Evolutionary conservation across 306 rosid genomes (phyloP).

Genomic region (Nissolia schottii): DNA sequence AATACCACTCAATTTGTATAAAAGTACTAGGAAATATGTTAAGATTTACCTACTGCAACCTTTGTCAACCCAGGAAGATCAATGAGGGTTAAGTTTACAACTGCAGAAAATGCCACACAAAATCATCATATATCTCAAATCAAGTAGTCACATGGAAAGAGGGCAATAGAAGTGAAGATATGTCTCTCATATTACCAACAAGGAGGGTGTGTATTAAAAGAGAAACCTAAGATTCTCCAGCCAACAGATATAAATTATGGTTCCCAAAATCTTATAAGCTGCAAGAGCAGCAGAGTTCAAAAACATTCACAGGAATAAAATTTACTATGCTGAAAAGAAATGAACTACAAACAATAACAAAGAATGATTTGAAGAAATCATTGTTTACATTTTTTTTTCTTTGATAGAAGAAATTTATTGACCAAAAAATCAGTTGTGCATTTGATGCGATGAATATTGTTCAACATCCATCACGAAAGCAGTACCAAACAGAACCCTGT

Average conservation of each 20-base stretch:
- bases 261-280: neutral
- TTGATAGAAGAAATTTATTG: no score
- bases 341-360: neutral
- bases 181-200: neutral
- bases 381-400: neutral
- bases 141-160: slow-evolving; percentile 4
- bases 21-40: neutral
- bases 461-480: no score
- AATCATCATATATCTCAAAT: slow-evolving; percentile 22
- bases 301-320: slow-evolving; percentile 2
- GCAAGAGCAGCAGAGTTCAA: neutral
- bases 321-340: neutral
- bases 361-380: neutral
- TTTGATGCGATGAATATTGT: no score
- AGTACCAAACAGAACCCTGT: no score
- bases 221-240: neutral
- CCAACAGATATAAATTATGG: neutral
- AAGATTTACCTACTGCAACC: slow-evolving; percentile 92
- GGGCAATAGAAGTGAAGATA: neutral
- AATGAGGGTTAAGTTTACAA: slow-evolving; percentile 91
- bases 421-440: no score
- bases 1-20: neutral
- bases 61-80: slow-evolving; percentile 99
- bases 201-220: neutral
- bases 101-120: slow-evolving; percentile 51